These are phyloP conservation scores for Pichia membranifaciens DNA, from an alignment of 805 yeast species.

Conservation along the genomic window DNA sequence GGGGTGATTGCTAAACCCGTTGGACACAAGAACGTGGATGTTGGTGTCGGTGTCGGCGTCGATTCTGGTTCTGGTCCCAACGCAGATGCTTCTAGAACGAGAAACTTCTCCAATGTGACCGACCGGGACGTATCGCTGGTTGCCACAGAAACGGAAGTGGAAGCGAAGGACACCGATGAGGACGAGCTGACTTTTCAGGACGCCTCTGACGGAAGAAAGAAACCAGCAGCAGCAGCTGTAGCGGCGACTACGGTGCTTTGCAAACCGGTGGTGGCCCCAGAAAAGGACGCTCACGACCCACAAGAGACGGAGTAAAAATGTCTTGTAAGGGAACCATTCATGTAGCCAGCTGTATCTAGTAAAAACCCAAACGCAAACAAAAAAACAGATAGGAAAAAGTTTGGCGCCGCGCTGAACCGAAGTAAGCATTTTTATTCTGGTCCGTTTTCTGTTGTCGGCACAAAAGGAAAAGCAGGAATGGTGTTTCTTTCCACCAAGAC, in stretches of 20 bases:
- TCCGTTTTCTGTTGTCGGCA: too few species aligned
- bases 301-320: constrained; percentile 4
- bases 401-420: too few species aligned
- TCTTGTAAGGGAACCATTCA: too few species aligned
- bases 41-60: background rate
- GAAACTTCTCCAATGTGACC: background rate
- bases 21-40: constrained; percentile 1
- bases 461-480: too few species aligned
- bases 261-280: too few species aligned
- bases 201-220: constrained; percentile 18
- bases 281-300: background rate
- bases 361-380: too few species aligned
- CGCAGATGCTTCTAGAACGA: background rate
- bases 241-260: too few species aligned
- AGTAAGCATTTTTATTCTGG: too few species aligned
- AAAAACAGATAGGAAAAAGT: too few species aligned
- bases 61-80: too few species aligned
- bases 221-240: background rate
- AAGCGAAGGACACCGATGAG: constrained; percentile 3
- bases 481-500: background rate
- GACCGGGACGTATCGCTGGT: background rate
- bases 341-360: too few species aligned
- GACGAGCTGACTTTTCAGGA: constrained; percentile 22
- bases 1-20: constrained; percentile 3
- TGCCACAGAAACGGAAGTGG: background rate